A percentile compares a stretch with the other conserved stretches of the same genome.
Evolutionary conservation across 1,284 basidiomycete genomes (phyloP).

Genomic region (Rhodotorula sp.): DNA sequence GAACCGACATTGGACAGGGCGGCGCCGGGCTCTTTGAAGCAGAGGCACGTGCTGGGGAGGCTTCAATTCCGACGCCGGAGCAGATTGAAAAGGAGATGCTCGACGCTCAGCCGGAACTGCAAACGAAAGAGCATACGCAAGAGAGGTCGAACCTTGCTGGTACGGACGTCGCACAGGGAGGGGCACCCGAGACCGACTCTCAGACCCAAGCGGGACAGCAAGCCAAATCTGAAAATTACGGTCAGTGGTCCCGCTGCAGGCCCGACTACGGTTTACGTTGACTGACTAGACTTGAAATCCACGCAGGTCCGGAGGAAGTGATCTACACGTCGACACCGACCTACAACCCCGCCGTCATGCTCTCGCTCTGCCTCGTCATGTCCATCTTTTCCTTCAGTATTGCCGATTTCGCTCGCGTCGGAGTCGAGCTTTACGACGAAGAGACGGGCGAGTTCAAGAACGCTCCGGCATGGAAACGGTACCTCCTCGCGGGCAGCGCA

Average conservation of each 20-base stretch:
- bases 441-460: constrained; percentile 30
- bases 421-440: constrained; percentile 20
- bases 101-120: neutral
- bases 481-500: constrained; percentile 21
- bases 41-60: neutral
- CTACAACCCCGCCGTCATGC: constrained; percentile 32
- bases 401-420: constrained; percentile 32
- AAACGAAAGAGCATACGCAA: neutral
- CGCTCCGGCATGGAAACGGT: constrained; percentile 34
- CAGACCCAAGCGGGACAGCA: neutral
- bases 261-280: neutral
- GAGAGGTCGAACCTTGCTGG: constrained; percentile 16
- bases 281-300: neutral
- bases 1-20: constrained; percentile 14
- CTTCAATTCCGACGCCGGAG: constrained; percentile 5
- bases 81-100: constrained; percentile 22
- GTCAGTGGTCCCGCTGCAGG: no score
- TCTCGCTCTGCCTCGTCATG: constrained; percentile 27
- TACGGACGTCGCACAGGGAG: constrained; percentile 11
- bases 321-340: constrained; percentile 31
- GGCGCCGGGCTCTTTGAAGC: constrained; percentile 11
- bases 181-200: neutral
- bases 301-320: constrained; percentile 18
- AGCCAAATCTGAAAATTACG: no score
- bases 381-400: constrained; percentile 26